These are phyloP conservation scores for Termitomyces sp. DNA, from an alignment of 768 basidiomycete genomes.

Conservation along the genomic window DNA sequence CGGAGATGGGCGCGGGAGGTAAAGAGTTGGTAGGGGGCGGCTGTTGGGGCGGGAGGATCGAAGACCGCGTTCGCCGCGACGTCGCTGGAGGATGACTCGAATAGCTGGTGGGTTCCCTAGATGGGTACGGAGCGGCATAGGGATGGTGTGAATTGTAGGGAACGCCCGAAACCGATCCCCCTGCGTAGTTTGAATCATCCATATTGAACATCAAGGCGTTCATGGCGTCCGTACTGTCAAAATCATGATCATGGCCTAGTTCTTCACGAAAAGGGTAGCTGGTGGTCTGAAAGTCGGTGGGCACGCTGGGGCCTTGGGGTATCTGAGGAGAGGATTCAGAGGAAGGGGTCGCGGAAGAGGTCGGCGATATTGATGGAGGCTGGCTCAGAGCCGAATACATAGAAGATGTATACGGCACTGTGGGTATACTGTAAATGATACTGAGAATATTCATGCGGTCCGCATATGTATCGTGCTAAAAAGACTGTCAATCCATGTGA, in stretches of 20 bases:
- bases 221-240: conserved; percentile 35
- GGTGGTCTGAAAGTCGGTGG: conserved; percentile 30
- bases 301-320: conserved; percentile 29
- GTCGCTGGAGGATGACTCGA: conserved; percentile 28
- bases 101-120: conserved; percentile 19
- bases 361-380: conserved; percentile 18
- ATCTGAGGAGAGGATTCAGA: conserved; percentile 42
- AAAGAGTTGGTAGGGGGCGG: conserved; percentile 60
- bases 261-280: conserved; percentile 17
- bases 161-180: conserved; percentile 24
- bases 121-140: conserved; percentile 45
- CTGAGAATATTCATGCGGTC: conserved; percentile 92
- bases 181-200: conserved; percentile 28
- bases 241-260: conserved; percentile 20
- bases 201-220: conserved; percentile 43
- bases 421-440: conserved; percentile 82
- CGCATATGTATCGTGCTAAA: conserved; percentile 90
- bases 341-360: conserved; percentile 43
- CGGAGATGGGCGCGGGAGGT: conserved; percentile 50
- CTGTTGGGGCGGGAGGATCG: conserved; percentile 57
- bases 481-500: conserved; percentile 4
- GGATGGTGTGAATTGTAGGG: conserved; percentile 37
- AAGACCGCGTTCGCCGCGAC: conserved; percentile 45
- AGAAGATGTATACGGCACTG: conserved; percentile 61
- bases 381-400: conserved; percentile 30